Evolutionary conservation across 345 rosid species (phyloP).

Genomic region (Bruguiera parviflora): DNA sequence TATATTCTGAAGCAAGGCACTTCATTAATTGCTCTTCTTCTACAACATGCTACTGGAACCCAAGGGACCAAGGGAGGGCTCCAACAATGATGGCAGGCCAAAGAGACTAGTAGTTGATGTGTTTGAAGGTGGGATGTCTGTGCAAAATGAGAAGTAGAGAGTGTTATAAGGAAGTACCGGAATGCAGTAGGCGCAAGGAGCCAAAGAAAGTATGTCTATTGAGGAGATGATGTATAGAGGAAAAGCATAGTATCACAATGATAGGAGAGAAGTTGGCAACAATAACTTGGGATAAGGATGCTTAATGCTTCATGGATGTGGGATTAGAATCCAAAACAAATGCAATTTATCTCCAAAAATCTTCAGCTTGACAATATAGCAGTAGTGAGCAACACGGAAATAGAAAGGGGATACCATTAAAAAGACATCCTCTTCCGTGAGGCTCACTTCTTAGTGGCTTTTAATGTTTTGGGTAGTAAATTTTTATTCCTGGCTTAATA

Average conservation of each 20-base stretch:
- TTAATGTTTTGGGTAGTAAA: too few relatives aligned
- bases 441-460: too few relatives aligned
- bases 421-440: too few relatives aligned
- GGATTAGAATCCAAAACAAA: constrained; percentile 42
- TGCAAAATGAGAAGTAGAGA: constrained; percentile 1
- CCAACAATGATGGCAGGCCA: too few relatives aligned
- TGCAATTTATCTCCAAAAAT: constrained; percentile 17
- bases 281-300: constrained; percentile 46
- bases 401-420: too few relatives aligned
- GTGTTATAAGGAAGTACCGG: constrained; percentile 27
- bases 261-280: constrained; percentile 40
- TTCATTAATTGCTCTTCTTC: too few relatives aligned
- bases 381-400: too few relatives aligned
- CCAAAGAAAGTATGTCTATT: constrained; percentile 36
- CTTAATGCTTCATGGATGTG: constrained; percentile 44
- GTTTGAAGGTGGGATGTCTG: constrained; percentile 7
- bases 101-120: not conserved
- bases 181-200: constrained; percentile 28
- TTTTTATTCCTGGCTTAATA: too few relatives aligned
- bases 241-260: constrained; percentile 39
- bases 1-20: constrained; percentile 2
- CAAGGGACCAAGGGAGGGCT: too few relatives aligned
- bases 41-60: too few relatives aligned
- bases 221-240: constrained; percentile 25
- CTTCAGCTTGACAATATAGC: too few relatives aligned